Percentiles rank a stretch among this genome's conserved stretches.
These are phyloP conservation scores for Ochetophila trinervis DNA, from an alignment of 306 rosid species.

Conservation along the genomic window DNA sequence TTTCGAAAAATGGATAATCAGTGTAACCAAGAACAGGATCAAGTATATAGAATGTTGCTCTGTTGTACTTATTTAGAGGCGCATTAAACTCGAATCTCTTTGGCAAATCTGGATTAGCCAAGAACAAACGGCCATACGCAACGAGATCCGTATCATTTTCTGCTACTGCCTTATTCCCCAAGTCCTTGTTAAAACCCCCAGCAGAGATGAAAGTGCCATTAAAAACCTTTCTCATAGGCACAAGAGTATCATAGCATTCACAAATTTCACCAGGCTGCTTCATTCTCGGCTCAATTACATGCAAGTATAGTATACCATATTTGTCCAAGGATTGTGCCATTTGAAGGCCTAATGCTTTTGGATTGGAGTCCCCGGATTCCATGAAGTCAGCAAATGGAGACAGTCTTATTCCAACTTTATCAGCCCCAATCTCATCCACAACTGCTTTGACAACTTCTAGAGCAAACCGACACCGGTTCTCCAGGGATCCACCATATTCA, in stretches of 20 bases:
- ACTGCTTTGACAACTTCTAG: constrained; percentile 46
- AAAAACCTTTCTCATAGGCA: constrained; percentile 58
- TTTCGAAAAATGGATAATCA: constrained; percentile 27
- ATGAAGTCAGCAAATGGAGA: constrained; percentile 55
- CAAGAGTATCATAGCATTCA: constrained; percentile 32
- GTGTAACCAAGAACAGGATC: constrained; percentile 35
- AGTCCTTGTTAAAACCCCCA: constrained; percentile 48
- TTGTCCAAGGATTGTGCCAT: constrained; percentile 40
- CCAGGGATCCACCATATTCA: constrained; percentile 69
- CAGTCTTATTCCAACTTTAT: constrained; percentile 57
- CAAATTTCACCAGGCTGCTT: constrained; percentile 7
- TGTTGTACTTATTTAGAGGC: constrained; percentile 51
- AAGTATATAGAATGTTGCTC: constrained; percentile 18
- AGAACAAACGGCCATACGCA: constrained; percentile 40
- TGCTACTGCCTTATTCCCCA: constrained; percentile 47
- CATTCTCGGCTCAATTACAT: constrained; percentile 72
- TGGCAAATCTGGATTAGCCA: constrained; percentile 72
- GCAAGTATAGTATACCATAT: constrained; percentile 49
- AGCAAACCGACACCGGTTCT: constrained; percentile 65
- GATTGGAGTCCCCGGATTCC: constrained; percentile 53
- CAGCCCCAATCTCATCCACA: constrained; percentile 49
- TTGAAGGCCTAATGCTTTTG: constrained; percentile 43
- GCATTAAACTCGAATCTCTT: constrained; percentile 57
- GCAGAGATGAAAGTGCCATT: constrained; percentile 51
- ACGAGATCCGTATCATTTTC: constrained; percentile 42